Conservation (phyloP, 2,329 filamentous ascomycete genomes). For the Alternaria burnsii region DNA sequence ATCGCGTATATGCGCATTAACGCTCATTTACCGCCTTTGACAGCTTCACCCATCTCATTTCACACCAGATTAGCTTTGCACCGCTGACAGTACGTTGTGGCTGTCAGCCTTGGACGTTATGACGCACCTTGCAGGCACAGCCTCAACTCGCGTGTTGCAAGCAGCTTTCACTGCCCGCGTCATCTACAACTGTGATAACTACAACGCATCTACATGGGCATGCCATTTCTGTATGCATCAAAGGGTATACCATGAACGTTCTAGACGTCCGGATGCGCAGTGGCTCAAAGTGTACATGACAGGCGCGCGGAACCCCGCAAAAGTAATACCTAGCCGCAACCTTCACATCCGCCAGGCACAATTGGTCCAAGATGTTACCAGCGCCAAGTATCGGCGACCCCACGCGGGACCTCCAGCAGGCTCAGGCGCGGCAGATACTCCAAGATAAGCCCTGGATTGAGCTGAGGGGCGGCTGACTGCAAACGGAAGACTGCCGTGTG, state of each 20-base stretch:
- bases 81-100: not conserved
- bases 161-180: not conserved
- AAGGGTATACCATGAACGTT: not conserved
- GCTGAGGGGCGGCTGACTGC: not conserved
- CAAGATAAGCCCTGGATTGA: slow-evolving; percentile 7
- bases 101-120: not conserved
- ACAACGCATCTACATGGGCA: not conserved
- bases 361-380: slow-evolving; percentile 2
- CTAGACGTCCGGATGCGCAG: not conserved
- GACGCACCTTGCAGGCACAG: not conserved
- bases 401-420: slow-evolving; percentile 11
- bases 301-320: slow-evolving; percentile 4
- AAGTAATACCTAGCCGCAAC: slow-evolving; percentile 3
- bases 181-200: not conserved
- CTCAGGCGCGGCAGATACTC: slow-evolving; percentile 4
- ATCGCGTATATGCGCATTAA: not conserved
- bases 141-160: not conserved
- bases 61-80: not conserved
- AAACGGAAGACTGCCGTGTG: slow-evolving; percentile 8
- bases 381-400: slow-evolving; percentile 2
- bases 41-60: not conserved
- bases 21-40: slow-evolving; percentile 1
- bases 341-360: not conserved
- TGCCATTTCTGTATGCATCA: not conserved
- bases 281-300: not conserved